Evolutionary conservation across 2,329 filamentous ascomycete genomes (phyloP).

Genomic region (Aspergillus jensenii): DNA sequence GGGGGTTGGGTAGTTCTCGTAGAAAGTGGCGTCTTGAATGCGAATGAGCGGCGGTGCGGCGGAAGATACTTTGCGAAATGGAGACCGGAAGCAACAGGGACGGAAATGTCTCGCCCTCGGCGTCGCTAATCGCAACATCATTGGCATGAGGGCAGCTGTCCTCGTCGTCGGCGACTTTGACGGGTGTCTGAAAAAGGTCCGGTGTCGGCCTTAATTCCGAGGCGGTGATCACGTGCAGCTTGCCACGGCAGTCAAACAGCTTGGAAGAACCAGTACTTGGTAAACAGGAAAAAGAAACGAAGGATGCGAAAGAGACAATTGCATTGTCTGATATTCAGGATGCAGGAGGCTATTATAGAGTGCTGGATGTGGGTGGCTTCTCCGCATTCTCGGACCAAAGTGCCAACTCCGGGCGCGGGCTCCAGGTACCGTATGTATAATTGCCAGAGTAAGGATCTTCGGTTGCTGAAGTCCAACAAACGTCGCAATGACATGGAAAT

Average conservation of each 20-base stretch:
- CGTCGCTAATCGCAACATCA: conserved; percentile 3
- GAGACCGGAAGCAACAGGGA: conserved; percentile 9
- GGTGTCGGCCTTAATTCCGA: conserved; percentile 8
- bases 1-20: conserved; percentile 67
- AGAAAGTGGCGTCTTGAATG: conserved; percentile 80
- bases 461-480: neutral
- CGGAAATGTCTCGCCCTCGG: conserved; percentile 13
- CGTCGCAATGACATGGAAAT: neutral
- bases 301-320: neutral
- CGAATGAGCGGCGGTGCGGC: conserved; percentile 59
- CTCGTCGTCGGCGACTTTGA: neutral
- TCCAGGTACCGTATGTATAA: neutral
- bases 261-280: neutral
- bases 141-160: neutral
- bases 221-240: conserved; percentile 3
- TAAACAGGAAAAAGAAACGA: too few relatives aligned
- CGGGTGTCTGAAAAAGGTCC: neutral
- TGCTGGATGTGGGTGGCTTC: neutral
- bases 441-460: neutral
- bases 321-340: neutral
- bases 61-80: conserved; percentile 19
- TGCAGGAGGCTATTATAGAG: neutral
- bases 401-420: neutral
- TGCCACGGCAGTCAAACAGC: neutral
- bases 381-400: conserved; percentile 2